A percentile compares a stretch with the other conserved stretches of the same genome.
phyloP scores from a whole-genome alignment of 2,329 filamentous ascomycete genomes.

The Blastomyces emzantsi region DNA sequence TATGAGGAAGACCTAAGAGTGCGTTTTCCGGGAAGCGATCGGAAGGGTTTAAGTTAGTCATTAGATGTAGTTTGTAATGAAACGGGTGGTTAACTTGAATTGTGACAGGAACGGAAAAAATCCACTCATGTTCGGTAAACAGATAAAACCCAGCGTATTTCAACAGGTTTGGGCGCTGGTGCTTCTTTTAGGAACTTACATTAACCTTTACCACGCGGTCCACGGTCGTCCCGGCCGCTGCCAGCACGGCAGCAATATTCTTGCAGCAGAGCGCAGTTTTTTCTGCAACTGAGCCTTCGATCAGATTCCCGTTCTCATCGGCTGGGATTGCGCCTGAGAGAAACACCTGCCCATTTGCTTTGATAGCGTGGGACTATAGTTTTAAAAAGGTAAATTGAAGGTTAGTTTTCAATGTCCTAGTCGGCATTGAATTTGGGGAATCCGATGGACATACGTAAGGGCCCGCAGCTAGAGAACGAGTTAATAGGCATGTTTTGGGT shows the following conservation, averaged over 20 bases:
- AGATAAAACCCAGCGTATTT: not conserved
- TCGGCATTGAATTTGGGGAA: conserved; percentile 7
- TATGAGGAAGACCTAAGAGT: conserved; percentile 62
- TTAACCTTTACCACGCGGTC: conserved; percentile 81
- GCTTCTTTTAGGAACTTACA: conserved; percentile 24
- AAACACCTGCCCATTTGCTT: conserved; percentile 59
- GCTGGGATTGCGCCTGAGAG: conserved; percentile 70
- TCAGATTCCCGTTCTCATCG: conserved; percentile 50
- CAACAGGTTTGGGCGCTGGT: not conserved
- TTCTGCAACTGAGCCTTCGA: conserved; percentile 57
- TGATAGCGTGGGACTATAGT: conserved; percentile 50
- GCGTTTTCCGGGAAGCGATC: not conserved
- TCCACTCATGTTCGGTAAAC: not conserved
- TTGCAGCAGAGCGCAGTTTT: conserved; percentile 63
- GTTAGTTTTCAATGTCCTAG: not conserved
- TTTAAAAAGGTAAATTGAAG: not conserved
- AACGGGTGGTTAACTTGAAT: not conserved
- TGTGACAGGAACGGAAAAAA: not conserved
- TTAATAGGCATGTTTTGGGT: not conserved
- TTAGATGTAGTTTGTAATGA: not conserved
- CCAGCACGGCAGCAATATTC: conserved; percentile 76
- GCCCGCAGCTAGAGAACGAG: conserved; percentile 20
- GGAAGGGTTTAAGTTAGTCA: not conserved
- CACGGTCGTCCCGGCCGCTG: conserved; percentile 69
- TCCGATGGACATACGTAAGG: conserved; percentile 33